Evolutionary conservation across 2,329 filamentous ascomycete genomes (phyloP).

Genomic region (Phaeosphaeriaceae sp.): DNA sequence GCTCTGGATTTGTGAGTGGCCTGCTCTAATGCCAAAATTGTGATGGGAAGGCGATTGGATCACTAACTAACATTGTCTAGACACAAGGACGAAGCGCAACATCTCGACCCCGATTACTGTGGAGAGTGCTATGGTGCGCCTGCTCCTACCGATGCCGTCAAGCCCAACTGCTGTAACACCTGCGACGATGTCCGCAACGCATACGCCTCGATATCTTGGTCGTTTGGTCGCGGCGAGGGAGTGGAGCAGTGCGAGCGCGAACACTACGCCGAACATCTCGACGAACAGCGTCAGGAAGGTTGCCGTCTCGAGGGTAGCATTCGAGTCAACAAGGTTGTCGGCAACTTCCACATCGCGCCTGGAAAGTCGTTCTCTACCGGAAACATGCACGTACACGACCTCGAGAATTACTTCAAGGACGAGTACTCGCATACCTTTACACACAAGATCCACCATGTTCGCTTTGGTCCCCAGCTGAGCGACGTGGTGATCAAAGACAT

Average conservation of each 20-base stretch:
- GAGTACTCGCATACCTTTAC: conserved; percentile 80
- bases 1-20: conserved; percentile 47
- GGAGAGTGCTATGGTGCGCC: conserved; percentile 90
- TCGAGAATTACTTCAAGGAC: conserved; percentile 91
- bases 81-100: conserved; percentile 71
- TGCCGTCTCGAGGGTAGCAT: conserved; percentile 92
- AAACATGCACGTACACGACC: conserved; percentile 96
- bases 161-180: conserved; percentile 93
- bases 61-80: conserved; percentile 49
- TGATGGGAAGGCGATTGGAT: neutral
- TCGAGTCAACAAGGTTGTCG: conserved; percentile 96
- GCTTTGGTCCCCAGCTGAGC: conserved; percentile 91
- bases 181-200: conserved; percentile 97
- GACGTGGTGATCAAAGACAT: conserved; percentile 64
- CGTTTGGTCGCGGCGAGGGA: conserved; percentile 88
- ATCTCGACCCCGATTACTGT: conserved; percentile 92
- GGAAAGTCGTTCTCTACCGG: conserved; percentile 95
- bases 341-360: conserved; percentile 98
- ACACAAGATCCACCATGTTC: conserved; percentile 85
- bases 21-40: neutral
- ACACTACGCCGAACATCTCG: conserved; percentile 88
- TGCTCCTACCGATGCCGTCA: conserved; percentile 72
- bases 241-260: conserved; percentile 96
- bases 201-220: conserved; percentile 89
- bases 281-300: conserved; percentile 87